Evolutionary conservation across 257 asterid species (phyloP).

Genomic region (Plantago major): DNA sequence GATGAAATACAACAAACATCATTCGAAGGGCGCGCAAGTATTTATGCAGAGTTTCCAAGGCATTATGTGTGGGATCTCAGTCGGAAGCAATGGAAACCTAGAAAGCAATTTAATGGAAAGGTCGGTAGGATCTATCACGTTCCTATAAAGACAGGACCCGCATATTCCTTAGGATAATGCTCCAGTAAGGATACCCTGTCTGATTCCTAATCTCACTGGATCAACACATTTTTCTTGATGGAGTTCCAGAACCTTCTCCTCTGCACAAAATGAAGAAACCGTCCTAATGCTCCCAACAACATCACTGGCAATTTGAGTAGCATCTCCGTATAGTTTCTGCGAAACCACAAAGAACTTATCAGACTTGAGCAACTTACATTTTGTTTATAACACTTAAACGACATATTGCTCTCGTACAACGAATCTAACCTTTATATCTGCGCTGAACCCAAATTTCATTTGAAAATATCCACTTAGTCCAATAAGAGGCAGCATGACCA

Average conservation of each 20-base stretch:
- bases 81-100: too few relatives aligned
- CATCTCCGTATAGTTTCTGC: constrained; percentile 61
- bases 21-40: too few relatives aligned
- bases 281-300: constrained; percentile 65
- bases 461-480: constrained; percentile 63
- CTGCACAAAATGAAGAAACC: constrained; percentile 69
- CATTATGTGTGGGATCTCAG: too few relatives aligned
- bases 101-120: too few relatives aligned
- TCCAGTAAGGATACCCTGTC: constrained; percentile 52
- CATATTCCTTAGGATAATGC: too few relatives aligned
- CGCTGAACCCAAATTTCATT: constrained; percentile 50
- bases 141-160: too few relatives aligned
- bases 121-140: too few relatives aligned
- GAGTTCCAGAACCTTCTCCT: constrained; percentile 46
- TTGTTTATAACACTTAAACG: background rate
- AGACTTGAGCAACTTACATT: background rate
- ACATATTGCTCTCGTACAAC: background rate
- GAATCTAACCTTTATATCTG: constrained; percentile 54
- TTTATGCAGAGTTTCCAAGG: too few relatives aligned
- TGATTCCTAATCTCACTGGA: constrained; percentile 37
- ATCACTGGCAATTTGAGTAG: constrained; percentile 58
- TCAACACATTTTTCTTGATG: constrained; percentile 44
- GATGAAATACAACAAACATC: too few relatives aligned
- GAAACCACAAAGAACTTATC: background rate
- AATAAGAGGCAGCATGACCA: constrained; percentile 50